These are phyloP conservation scores for Hypoxylon sp. DNA, from an alignment of 2,329 filamentous ascomycete genomes.

Conservation along the genomic window DNA sequence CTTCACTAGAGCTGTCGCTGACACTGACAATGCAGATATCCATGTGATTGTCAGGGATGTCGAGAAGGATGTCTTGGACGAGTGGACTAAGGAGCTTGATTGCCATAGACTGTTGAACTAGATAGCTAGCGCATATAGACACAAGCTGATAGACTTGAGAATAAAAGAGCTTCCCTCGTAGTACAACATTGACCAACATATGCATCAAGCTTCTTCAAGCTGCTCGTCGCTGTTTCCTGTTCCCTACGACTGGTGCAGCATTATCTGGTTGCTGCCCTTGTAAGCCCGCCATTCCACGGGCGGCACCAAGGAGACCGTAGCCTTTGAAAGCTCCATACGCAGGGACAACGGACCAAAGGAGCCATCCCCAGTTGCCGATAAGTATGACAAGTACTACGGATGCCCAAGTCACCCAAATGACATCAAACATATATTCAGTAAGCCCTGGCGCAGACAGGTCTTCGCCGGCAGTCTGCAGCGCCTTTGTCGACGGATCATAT, in stretches of 20 bases:
- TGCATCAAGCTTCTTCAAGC: conserved; percentile 56
- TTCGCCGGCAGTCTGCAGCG: conserved; percentile 84
- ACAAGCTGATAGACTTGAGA: background rate
- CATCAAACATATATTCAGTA: conserved; percentile 98
- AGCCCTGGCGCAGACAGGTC: conserved; percentile 89
- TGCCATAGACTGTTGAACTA: conserved; percentile 53
- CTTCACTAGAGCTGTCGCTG: conserved; percentile 12
- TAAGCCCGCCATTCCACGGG: conserved; percentile 68
- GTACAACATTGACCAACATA: background rate
- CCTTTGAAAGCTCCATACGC: conserved; percentile 70
- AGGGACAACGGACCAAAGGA: conserved; percentile 69
- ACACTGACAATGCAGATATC: conserved; percentile 67
- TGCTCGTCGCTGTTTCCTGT: conserved; percentile 69
- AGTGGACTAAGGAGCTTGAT: conserved; percentile 67
- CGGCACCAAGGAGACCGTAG: conserved; percentile 67
- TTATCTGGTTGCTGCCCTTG: conserved; percentile 56
- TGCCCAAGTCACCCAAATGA: conserved; percentile 94
- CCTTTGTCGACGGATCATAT: conserved; percentile 73
- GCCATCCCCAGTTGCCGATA: conserved; percentile 83
- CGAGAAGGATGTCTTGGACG: conserved; percentile 65
- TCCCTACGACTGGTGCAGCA: conserved; percentile 59
- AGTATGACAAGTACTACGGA: conserved; percentile 79
- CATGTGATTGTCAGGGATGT: conserved; percentile 78
- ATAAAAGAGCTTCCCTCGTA: conserved; percentile 3
- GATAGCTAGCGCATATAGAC: conserved; percentile 12